Base-by-base conservation (phyloP, 2,329 filamentous ascomycete genomes). In the Cercospora sp. region DNA sequence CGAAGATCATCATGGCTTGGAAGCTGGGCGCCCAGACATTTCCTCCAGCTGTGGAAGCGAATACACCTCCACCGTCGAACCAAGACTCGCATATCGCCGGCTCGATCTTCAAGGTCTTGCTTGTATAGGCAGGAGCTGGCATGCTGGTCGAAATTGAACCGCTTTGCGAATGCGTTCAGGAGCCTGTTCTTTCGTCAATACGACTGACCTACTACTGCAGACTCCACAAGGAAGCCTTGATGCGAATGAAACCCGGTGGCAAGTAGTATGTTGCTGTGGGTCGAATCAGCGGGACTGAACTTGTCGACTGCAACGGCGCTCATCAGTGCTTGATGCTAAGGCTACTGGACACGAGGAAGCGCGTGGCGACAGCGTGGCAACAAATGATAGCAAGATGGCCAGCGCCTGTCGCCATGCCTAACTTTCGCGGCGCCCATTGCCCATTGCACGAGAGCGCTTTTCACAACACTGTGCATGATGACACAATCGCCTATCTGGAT, bases 81-180 rank as follows among this genome's bases (percentile, higher is more conserved):
- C 65, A 64, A 67, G 65, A 67, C 31, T 64, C 55, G 65, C 65
- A 60, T 64, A 39, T 64, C 60, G 60, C 61, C 60, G 60, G 42
- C 33, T 51, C 18, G 51, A 59, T 58, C 62, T 36, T 59, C 51
- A 26, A 58, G 53, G 61, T 55, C 61, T 45, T 59, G 51, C 62
- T 64, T 36, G 20, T 45, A 59, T 64, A 64, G 62, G 62, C 31
- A 64, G 62, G 62, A 64, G 62, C 62, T 64, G 33, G 18, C 18
- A 31, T 59, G 55, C 55, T 55, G 13, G 55, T 59, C 30, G 28
- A 20, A 59, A 20, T 23, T 31, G 55, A 59, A 31, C 55, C 55
- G 28, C 18, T 23, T 59, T 31, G 30, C 55, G 55, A 33, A 36
- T 59, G 55, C 55, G 30, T 33, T 28, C 28, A 23, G 5, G 30